Evolutionary conservation across 2,329 filamentous ascomycete genomes (phyloP).

Genomic region (Westerdykella ornata): DNA sequence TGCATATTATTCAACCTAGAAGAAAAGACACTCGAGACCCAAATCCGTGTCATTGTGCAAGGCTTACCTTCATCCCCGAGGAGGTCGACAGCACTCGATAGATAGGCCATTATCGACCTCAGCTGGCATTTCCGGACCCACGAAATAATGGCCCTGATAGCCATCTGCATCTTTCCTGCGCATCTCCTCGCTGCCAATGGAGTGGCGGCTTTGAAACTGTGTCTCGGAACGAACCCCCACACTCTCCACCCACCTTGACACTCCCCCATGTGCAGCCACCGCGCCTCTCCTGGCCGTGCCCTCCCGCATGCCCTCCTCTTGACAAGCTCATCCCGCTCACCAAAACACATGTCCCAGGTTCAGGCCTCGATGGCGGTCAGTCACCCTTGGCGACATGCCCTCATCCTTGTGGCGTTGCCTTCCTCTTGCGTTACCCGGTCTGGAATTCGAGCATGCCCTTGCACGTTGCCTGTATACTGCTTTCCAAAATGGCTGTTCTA

Average conservation of each 20-base stretch:
- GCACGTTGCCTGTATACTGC: constrained; percentile 15
- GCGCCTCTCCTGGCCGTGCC: constrained; percentile 18
- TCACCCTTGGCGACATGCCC: constrained; percentile 32
- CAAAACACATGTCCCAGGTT: constrained; percentile 25
- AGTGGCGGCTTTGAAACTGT: constrained; percentile 20
- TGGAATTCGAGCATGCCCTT: constrained; percentile 26
- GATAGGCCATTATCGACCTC: no score
- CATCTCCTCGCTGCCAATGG: constrained; percentile 14
- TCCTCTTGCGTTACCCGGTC: constrained; percentile 27
- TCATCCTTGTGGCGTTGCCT: constrained; percentile 24
- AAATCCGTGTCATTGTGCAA: no score
- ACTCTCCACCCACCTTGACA: constrained; percentile 15
- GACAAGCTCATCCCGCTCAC: constrained; percentile 12
- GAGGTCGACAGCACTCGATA: no score
- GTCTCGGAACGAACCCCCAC: constrained; percentile 14
- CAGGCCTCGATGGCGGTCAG: constrained; percentile 19
- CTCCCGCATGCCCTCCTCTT: constrained; percentile 22
- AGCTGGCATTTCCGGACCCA: no score
- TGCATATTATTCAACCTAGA: no score
- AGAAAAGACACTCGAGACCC: no score
- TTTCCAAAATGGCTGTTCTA: background rate
- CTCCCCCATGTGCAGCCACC: constrained; percentile 30
- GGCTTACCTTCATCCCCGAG: no score
- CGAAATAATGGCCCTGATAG: no score
- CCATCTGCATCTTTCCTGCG: no score